Conservation (phyloP, 352 stramenopile genomes). For the Pythium apleroticum region DNA sequence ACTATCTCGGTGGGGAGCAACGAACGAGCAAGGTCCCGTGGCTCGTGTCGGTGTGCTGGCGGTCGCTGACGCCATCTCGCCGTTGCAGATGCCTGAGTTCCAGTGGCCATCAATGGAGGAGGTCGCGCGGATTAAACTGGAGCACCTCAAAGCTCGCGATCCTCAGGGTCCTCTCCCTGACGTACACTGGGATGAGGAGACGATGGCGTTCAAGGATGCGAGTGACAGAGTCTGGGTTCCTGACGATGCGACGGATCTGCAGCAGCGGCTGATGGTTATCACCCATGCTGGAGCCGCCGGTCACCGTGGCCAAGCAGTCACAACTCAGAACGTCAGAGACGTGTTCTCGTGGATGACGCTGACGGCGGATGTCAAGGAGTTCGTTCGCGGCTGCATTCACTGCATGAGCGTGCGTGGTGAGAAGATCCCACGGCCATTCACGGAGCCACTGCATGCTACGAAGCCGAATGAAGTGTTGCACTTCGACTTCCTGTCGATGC, state of each 20-base stretch:
- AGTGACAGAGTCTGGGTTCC: constrained; percentile 28
- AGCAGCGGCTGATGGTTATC: constrained; percentile 26
- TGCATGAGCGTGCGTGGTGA: background rate
- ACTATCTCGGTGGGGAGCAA: constrained; percentile 26
- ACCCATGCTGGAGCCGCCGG: constrained; percentile 26
- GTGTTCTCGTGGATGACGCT: background rate
- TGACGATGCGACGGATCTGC: constrained; percentile 17
- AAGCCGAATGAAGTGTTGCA: constrained; percentile 38
- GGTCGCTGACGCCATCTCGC: constrained; percentile 11
- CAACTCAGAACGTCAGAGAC: background rate
- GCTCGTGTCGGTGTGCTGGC: background rate
- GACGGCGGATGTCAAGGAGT: background rate
- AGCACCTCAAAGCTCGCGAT: background rate
- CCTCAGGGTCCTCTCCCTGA: background rate
- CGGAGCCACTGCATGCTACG: constrained; percentile 19
- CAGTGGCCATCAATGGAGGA: constrained; percentile 18
- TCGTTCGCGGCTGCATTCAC: background rate
- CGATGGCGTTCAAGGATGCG: background rate
- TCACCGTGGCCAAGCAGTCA: constrained; percentile 11
- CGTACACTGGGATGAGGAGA: constrained; percentile 9
- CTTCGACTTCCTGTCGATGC: constrained; percentile 37
- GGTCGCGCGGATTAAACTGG: constrained; percentile 7
- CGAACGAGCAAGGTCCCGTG: background rate
- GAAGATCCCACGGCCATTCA: constrained; percentile 6
- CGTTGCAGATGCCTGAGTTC: constrained; percentile 16